Percentiles rank a stretch among this genome's conserved stretches.
These are phyloP conservation scores for Periconia macrospinosa DNA, from an alignment of 2,329 filamentous ascomycete species.

Conservation along the genomic window DNA sequence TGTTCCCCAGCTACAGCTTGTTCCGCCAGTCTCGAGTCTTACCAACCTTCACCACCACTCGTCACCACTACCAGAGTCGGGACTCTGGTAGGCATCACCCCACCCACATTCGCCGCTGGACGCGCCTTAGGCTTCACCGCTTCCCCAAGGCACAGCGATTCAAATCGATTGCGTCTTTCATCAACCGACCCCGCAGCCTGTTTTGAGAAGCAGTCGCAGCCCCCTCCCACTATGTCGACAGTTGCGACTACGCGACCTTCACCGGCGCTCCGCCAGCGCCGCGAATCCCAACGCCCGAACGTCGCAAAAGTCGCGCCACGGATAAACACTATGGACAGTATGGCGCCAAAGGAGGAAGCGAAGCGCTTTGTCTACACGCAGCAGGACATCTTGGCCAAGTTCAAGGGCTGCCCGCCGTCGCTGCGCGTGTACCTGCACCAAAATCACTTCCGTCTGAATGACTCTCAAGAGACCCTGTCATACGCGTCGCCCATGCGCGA, in stretches of 20 bases:
- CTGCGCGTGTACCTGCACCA: conserved; percentile 83
- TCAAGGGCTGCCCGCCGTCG: conserved; percentile 72
- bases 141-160: too few species aligned
- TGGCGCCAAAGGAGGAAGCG: conserved; percentile 28
- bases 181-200: too few species aligned
- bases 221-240: conserved; percentile 31
- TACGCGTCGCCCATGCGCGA: conserved; percentile 92
- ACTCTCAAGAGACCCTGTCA: conserved; percentile 87
- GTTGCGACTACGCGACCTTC: conserved; percentile 36
- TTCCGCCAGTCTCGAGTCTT: neutral
- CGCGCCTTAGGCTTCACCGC: neutral
- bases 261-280: conserved; percentile 48
- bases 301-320: conserved; percentile 30
- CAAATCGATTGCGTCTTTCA: neutral
- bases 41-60: neutral
- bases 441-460: conserved; percentile 79
- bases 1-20: neutral
- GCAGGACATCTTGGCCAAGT: conserved; percentile 81
- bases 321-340: conserved; percentile 32
- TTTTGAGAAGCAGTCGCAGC: too few species aligned
- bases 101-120: neutral
- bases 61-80: neutral
- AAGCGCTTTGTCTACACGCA: conserved; percentile 64
- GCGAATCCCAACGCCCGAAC: conserved; percentile 47
- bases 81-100: neutral